A percentile compares a stretch with the other conserved stretches of the same genome.
Conservation (phyloP, 2,329 filamentous ascomycete species). For the Lecanicillium sp. region DNA sequence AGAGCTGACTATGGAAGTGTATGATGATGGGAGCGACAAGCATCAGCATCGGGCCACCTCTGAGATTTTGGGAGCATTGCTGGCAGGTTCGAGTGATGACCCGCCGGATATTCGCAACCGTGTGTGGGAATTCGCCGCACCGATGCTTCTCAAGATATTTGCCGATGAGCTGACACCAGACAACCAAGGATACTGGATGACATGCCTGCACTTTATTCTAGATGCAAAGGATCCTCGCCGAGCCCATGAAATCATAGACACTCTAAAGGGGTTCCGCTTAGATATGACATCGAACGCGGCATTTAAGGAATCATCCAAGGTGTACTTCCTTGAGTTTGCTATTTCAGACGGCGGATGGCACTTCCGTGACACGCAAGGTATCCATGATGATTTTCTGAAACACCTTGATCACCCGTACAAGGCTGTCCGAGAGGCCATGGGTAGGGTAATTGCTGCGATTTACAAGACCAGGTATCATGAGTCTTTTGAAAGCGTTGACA, state of each 20-base stretch:
- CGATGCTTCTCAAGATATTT: slow-evolving; percentile 77
- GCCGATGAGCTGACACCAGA: slow-evolving; percentile 90
- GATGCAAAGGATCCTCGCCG: slow-evolving; percentile 86
- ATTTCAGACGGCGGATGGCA: slow-evolving; percentile 92
- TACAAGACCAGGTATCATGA: slow-evolving; percentile 91
- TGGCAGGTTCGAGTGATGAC: slow-evolving; percentile 74
- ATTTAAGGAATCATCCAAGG: slow-evolving; percentile 97
- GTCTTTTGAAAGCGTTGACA: slow-evolving; percentile 72
- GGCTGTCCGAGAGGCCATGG: slow-evolving; percentile 90
- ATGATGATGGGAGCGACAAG: slow-evolving; percentile 90
- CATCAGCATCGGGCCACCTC: slow-evolving; percentile 94
- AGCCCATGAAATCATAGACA: slow-evolving; percentile 76
- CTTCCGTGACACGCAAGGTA: slow-evolving; percentile 82
- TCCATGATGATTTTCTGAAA: slow-evolving; percentile 77
- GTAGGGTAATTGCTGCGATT: slow-evolving; percentile 77
- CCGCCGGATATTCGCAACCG: slow-evolving; percentile 62
- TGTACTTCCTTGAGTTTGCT: slow-evolving; percentile 80
- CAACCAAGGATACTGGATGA: slow-evolving; percentile 90
- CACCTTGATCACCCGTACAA: slow-evolving; percentile 98
- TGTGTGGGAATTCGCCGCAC: slow-evolving; percentile 85
- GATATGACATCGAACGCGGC: slow-evolving; percentile 95
- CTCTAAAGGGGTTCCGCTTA: slow-evolving; percentile 74
- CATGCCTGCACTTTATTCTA: slow-evolving; percentile 81
- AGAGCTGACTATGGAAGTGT: slow-evolving; percentile 67
- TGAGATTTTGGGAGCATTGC: slow-evolving; percentile 81